Evolutionary conservation across 768 basidiomycete genomes (phyloP), one percentile per base, ranked within the genome.

Genomic region (Stropharia rugosoannulata): DNA sequence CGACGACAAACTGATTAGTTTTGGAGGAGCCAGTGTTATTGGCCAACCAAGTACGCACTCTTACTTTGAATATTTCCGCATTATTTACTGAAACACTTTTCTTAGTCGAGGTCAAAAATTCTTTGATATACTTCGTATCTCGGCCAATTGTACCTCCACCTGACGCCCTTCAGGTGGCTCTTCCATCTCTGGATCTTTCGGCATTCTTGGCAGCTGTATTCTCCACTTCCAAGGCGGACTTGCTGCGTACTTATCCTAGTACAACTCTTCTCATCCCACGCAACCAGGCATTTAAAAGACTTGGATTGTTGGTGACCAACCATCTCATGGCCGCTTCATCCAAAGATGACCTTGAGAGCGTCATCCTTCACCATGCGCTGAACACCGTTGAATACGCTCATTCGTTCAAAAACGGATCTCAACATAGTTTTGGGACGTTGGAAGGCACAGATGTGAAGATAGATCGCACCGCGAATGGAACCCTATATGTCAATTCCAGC

Each of bases 181-280:
- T 95, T 13, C 89, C 93, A 2, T 75, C 81, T 52, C 80, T 97
- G n/a, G 86, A 93, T 39, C 79, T 94, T 15, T 98, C 96, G 2
- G 84, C 87, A 16, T 99, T 95, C 73, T 82, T 98, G 46, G 94
- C 95, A 0, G 87, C 93, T 6, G 76, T 94, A 25, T 95, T 93
- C 68, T 92, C 96, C 2, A 89, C 93, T 10, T 83, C 83, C 10
- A 81, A 98, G 46, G 90, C 92, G 8, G 85, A 90, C 32, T 77
- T 72, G 18, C 72, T 93, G 55, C 79, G 83, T 65, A 76, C 65
- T 18, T 81, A 80, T 19, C 87, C 90, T 4, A 83, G 82, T 7
- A 87, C 88, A 0, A 89, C 95, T 2, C 81, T 94, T 55, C 81
- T 99, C 39, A 85, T 97, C 35, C 97, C 97, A 8, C 85, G 82